Evolutionary conservation across 495 filamentous ascomycete genomes (phyloP).

Genomic region (Podospora pseudopauciseta): DNA sequence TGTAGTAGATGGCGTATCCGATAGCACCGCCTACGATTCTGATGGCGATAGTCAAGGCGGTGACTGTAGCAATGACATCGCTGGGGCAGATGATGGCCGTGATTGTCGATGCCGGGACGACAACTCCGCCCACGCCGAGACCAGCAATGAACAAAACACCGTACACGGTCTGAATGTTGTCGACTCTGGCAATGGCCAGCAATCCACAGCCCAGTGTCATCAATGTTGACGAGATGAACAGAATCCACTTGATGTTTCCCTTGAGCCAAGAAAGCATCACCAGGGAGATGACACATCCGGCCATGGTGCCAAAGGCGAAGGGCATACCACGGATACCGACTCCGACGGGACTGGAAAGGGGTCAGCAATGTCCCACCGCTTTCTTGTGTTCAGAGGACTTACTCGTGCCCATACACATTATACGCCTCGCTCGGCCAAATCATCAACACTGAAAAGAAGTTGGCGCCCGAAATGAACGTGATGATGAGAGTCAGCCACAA

Average conservation of each 20-base stretch:
- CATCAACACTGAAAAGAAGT: conserved; percentile 71
- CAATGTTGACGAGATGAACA: conserved; percentile 58
- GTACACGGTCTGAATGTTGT: conserved; percentile 62
- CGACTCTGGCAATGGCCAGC: conserved; percentile 50
- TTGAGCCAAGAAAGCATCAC: conserved; percentile 56
- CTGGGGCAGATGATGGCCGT: conserved; percentile 70
- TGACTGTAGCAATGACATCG: conserved; percentile 70
- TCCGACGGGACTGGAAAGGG: conserved; percentile 45
- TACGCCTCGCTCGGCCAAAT: conserved; percentile 73
- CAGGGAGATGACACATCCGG: conserved; percentile 60
- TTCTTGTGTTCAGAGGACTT: conserved; percentile 6
- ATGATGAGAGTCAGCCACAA: conserved; percentile 63
- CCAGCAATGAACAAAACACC: conserved; percentile 60
- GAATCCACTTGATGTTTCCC: conserved; percentile 60
- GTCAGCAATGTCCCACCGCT: not conserved
- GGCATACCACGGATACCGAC: conserved; percentile 65
- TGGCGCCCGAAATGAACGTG: conserved; percentile 69
- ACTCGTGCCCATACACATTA: conserved; percentile 69
- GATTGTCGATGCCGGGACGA: conserved; percentile 55
- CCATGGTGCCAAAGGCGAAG: conserved; percentile 60
- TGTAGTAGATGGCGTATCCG: conserved; percentile 73
- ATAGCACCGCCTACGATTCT: conserved; percentile 68
- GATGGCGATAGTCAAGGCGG: conserved; percentile 69
- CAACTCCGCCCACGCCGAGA: conserved; percentile 69
- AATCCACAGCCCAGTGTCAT: conserved; percentile 72